Percentiles rank a stretch among this genome's conserved stretches.
Conservation (phyloP, 2,329 filamentous ascomycete species). For the Thermoascus crustaceus region DNA sequence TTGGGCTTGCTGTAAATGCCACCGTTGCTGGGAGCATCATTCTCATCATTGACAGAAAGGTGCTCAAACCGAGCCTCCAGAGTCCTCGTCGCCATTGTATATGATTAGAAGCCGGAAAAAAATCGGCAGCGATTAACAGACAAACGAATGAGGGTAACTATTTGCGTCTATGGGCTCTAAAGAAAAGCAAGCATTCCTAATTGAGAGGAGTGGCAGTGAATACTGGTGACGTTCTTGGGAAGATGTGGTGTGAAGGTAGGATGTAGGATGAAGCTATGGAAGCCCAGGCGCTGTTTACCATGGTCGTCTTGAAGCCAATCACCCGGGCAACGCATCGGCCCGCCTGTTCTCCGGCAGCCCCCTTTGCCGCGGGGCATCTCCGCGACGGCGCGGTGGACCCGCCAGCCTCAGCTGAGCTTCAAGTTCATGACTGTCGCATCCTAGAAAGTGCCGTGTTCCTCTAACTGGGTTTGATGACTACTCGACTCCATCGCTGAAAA, state of each 20-base stretch:
- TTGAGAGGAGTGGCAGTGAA: slow-evolving; percentile 4
- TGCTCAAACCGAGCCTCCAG: slow-evolving; percentile 85
- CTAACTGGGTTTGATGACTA: no score
- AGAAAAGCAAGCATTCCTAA: no score
- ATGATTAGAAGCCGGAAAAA: slow-evolving; percentile 6
- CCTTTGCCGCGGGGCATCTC: no score
- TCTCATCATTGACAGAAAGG: slow-evolving; percentile 84
- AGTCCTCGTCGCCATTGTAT: slow-evolving; percentile 62
- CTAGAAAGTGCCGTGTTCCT: no score
- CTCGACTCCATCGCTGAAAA: no score
- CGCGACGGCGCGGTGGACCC: no score
- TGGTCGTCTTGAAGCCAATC: slow-evolving; percentile 8
- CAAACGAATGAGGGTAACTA: no score
- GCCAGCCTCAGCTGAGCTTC: no score
- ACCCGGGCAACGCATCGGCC: slow-evolving; percentile 24
- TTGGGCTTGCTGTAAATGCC: slow-evolving; percentile 64
- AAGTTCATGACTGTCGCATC: no score
- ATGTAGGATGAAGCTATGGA: background rate
- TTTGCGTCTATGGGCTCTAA: no score
- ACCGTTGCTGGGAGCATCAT: slow-evolving; percentile 52
- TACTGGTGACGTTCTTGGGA: no score
- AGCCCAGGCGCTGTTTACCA: slow-evolving; percentile 6
- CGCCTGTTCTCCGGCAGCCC: slow-evolving; percentile 5
- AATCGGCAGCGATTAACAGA: slow-evolving; percentile 4
- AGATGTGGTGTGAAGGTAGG: background rate